These are phyloP conservation scores for Volutella citrinella DNA, from an alignment of 2,329 filamentous ascomycete genomes.

Conservation along the genomic window DNA sequence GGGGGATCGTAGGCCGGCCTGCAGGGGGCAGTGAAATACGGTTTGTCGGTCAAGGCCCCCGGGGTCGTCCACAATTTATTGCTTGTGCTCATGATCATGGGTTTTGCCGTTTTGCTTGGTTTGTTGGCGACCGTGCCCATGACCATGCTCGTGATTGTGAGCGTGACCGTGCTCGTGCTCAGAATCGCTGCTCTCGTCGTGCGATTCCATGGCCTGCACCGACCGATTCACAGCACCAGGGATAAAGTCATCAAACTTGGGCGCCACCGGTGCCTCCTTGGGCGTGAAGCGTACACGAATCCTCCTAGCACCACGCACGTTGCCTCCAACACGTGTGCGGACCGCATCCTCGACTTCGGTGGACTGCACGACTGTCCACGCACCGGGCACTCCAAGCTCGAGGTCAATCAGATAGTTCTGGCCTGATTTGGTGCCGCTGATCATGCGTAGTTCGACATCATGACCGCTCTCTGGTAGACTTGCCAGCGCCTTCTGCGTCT, in stretches of 20 bases:
- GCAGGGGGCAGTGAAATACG: too few species aligned
- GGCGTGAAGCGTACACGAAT: conserved; percentile 82
- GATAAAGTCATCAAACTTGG: conserved; percentile 77
- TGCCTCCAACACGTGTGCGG: conserved; percentile 67
- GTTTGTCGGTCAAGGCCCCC: too few species aligned
- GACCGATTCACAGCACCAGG: conserved; percentile 62
- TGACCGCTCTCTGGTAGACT: conserved; percentile 51
- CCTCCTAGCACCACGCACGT: conserved; percentile 79
- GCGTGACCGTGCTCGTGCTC: conserved; percentile 22
- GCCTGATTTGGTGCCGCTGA: conserved; percentile 90
- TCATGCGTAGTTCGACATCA: conserved; percentile 68
- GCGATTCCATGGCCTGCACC: conserved; percentile 40
- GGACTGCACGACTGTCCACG: conserved; percentile 72
- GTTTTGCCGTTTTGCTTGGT: too few species aligned
- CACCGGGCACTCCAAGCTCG: conserved; percentile 74
- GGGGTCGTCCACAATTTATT: too few species aligned
- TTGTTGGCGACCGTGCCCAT: too few species aligned
- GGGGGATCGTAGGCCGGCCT: too few species aligned
- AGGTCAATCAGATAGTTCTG: conserved; percentile 95
- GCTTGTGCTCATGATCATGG: too few species aligned
- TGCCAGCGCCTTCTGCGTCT: conserved; percentile 58
- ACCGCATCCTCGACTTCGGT: conserved; percentile 70
- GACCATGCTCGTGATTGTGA: conserved; percentile 30
- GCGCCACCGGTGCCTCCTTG: conserved; percentile 55
- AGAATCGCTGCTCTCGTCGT: conserved; percentile 27